Evolutionary conservation across 2,329 filamentous ascomycete species (phyloP).

Genomic region (Ophiosphaerella herpotricha): DNA sequence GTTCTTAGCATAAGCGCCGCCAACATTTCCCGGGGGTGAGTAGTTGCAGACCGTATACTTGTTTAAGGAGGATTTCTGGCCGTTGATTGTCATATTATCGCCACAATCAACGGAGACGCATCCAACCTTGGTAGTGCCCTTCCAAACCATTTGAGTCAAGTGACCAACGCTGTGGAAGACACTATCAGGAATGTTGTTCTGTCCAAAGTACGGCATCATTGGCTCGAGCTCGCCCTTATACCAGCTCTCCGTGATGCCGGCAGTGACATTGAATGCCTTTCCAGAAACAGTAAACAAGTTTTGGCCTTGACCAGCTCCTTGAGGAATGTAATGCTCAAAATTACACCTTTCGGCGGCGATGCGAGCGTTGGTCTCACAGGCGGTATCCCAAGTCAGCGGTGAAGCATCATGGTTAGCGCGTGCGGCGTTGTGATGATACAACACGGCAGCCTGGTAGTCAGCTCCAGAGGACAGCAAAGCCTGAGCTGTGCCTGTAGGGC

Average conservation of each 20-base stretch:
- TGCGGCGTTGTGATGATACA: slow-evolving; percentile 84
- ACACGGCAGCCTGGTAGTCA: slow-evolving; percentile 36
- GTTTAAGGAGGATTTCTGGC: slow-evolving; percentile 23
- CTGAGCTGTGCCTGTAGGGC: slow-evolving; percentile 27
- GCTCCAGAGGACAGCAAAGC: slow-evolving; percentile 27
- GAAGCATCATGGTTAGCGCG: slow-evolving; percentile 78
- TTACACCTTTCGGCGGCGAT: slow-evolving; percentile 74
- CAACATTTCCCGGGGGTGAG: slow-evolving; percentile 66
- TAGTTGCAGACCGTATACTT: slow-evolving; percentile 85
- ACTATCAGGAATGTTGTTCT: slow-evolving; percentile 57
- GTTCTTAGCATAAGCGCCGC: slow-evolving; percentile 58
- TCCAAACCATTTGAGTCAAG: slow-evolving; percentile 47
- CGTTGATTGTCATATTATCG: slow-evolving; percentile 27
- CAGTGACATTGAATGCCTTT: slow-evolving; percentile 61
- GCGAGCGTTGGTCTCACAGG: slow-evolving; percentile 61
- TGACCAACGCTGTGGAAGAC: slow-evolving; percentile 41
- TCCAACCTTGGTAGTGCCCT: slow-evolving; percentile 43
- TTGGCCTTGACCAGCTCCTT: slow-evolving; percentile 72
- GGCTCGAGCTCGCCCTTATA: slow-evolving; percentile 79
- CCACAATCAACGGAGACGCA: slow-evolving; percentile 41
- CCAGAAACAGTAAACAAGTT: slow-evolving; percentile 78
- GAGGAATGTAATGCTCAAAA: slow-evolving; percentile 64
- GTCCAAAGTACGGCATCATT: slow-evolving; percentile 62
- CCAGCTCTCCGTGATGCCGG: slow-evolving; percentile 80
- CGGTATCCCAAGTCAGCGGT: slow-evolving; percentile 69